These are phyloP conservation scores for Crithidia sp. DNA, from an alignment of 208 protist species.

Conservation along the genomic window DNA sequence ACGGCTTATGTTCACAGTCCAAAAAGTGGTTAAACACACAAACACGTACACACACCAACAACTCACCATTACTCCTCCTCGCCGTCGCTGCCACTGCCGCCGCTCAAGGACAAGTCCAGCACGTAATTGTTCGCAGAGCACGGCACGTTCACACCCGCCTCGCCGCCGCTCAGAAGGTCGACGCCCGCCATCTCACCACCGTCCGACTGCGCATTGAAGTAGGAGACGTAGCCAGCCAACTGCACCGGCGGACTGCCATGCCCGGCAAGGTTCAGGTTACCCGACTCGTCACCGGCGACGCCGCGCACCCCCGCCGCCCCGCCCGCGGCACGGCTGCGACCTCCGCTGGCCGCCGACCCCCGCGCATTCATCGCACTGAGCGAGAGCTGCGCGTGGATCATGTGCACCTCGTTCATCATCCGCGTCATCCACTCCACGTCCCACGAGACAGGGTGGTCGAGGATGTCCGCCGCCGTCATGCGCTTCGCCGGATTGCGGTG, in stretches of 20 bases:
- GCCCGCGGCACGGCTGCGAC: background rate
- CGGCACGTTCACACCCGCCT: constrained; percentile 21
- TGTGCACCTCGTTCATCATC: constrained; percentile 62
- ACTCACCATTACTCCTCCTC: constrained; percentile 16
- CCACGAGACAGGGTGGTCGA: constrained; percentile 82
- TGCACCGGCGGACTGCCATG: constrained; percentile 15
- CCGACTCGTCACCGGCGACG: background rate
- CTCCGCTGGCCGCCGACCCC: background rate
- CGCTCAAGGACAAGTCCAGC: constrained; percentile 30
- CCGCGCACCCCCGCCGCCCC: background rate
- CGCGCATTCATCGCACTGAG: constrained; percentile 14
- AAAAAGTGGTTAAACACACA: too few species aligned
- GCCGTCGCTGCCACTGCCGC: constrained; percentile 9
- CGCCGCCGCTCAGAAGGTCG: background rate
- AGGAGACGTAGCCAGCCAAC: constrained; percentile 10
- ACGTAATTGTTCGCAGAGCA: constrained; percentile 19
- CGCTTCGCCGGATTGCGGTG: constrained; percentile 68
- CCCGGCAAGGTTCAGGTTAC: background rate
- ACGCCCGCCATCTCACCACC: constrained; percentile 1
- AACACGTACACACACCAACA: constrained; percentile 4
- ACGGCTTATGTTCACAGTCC: too few species aligned
- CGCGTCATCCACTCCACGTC: constrained; percentile 77
- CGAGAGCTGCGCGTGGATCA: constrained; percentile 31
- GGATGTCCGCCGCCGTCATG: constrained; percentile 71
- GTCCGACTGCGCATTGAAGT: constrained; percentile 1